phyloP scores from a whole-genome alignment of 2,329 filamentous ascomycete species.

The Hypoxylon rubiginosum region DNA sequence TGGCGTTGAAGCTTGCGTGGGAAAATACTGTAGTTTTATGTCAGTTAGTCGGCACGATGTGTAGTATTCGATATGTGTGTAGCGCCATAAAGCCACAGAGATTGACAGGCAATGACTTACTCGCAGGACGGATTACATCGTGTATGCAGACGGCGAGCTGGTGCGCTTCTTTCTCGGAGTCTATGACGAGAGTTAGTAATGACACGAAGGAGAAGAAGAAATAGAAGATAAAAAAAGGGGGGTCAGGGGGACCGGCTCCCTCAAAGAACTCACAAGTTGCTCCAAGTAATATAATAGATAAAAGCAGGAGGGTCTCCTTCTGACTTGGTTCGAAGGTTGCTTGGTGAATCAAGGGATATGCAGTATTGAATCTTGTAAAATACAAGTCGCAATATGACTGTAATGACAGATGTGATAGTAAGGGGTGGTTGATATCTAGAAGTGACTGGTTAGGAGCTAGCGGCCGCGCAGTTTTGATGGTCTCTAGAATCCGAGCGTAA shows the following conservation, averaged over 20 bases:
- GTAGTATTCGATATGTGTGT: background rate
- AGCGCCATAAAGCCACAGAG: background rate
- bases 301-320: constrained; percentile 65
- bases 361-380: constrained; percentile 71
- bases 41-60: background rate
- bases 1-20: constrained; percentile 67
- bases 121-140: constrained; percentile 69
- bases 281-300: constrained; percentile 69
- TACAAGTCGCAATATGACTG: constrained; percentile 71
- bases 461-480: constrained; percentile 65
- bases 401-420: constrained; percentile 64
- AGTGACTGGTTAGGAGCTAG: constrained; percentile 61
- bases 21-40: constrained; percentile 60
- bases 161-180: constrained; percentile 69
- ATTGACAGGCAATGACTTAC: constrained; percentile 16
- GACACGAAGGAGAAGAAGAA: background rate
- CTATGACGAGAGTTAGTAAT: constrained; percentile 18
- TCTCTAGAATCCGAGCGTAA: constrained; percentile 53
- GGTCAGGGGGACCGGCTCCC: background rate
- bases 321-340: constrained; percentile 67
- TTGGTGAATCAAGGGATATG: constrained; percentile 71
- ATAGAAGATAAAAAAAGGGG: background rate
- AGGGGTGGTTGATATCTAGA: constrained; percentile 63
- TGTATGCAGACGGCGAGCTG: constrained; percentile 73
- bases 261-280: constrained; percentile 62